Conservation (phyloP, 768 basidiomycete genomes). For the Artomyces pyxidatus region DNA sequence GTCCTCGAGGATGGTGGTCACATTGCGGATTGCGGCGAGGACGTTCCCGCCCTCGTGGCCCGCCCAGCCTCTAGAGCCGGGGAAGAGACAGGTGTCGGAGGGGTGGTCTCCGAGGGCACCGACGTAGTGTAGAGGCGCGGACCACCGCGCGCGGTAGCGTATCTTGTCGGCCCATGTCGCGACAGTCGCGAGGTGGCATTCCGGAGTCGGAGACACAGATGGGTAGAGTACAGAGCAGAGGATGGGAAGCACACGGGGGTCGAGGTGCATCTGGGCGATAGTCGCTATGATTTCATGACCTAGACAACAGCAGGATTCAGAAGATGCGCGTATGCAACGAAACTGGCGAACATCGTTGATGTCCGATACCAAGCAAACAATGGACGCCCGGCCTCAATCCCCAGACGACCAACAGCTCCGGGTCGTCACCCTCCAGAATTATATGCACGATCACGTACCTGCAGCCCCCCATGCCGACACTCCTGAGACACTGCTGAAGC, state of each 20-base stretch:
- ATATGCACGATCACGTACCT: neutral
- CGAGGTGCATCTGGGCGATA: conserved; percentile 87
- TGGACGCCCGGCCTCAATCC: neutral
- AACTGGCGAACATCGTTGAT: neutral
- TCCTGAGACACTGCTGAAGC: neutral
- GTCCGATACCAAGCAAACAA: neutral
- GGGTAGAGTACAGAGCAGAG: conserved; percentile 67
- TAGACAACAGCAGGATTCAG: conserved; percentile 13
- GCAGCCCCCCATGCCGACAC: conserved; percentile 10
- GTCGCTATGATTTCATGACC: conserved; percentile 93
- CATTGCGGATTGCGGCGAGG: conserved; percentile 71
- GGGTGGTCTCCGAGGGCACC: conserved; percentile 74
- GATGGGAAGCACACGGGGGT: conserved; percentile 57
- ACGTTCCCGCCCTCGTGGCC: conserved; percentile 55
- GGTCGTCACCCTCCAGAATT: neutral
- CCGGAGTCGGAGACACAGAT: conserved; percentile 18
- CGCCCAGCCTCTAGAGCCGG: conserved; percentile 68
- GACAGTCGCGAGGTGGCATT: conserved; percentile 74
- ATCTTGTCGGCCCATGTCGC: conserved; percentile 85
- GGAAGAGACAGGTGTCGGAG: conserved; percentile 64
- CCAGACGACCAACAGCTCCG: neutral
- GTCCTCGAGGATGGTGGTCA: conserved; percentile 51
- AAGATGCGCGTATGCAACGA: neutral
- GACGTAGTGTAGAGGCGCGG: conserved; percentile 68
- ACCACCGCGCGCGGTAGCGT: conserved; percentile 50